Percentiles rank a stretch among this genome's conserved stretches.
Evolutionary conservation across 78 protist species (phyloP).

Genomic region (Tieghemostelium lacteum): DNA sequence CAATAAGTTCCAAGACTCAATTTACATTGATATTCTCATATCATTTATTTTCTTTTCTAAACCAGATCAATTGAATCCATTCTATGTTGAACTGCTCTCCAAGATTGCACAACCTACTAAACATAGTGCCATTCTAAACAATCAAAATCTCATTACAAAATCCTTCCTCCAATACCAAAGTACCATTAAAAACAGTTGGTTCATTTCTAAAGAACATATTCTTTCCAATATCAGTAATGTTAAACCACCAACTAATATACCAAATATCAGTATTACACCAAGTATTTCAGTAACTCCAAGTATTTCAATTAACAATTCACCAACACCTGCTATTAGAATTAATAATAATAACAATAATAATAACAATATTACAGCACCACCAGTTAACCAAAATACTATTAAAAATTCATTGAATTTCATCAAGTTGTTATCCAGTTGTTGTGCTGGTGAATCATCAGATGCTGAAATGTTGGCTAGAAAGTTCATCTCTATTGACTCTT

Average conservation of each 20-base stretch:
- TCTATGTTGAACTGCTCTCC: not conserved
- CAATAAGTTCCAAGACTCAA: not conserved
- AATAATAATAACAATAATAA: no score
- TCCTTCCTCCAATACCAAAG: not conserved
- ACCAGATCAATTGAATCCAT: not conserved
- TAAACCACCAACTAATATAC: not conserved
- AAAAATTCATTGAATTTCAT: no score
- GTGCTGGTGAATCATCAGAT: not conserved
- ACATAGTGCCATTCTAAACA: not conserved
- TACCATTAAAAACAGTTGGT: not conserved
- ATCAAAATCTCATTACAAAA: not conserved
- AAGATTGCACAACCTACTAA: not conserved
- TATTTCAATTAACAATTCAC: no score
- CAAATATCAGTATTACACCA: no score
- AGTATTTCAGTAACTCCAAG: no score
- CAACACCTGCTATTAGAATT: no score
- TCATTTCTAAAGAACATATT: not conserved
- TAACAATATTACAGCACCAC: no score
- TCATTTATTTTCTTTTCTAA: not conserved
- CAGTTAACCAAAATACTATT: not conserved
- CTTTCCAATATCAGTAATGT: not conserved
- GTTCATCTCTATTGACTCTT: not conserved
- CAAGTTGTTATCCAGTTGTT: not conserved
- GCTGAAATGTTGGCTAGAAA: not conserved
- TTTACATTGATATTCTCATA: not conserved